Evolutionary conservation across 192 early-diverging fungal species (phyloP).

Genomic region (Linnemannia zychae): DNA sequence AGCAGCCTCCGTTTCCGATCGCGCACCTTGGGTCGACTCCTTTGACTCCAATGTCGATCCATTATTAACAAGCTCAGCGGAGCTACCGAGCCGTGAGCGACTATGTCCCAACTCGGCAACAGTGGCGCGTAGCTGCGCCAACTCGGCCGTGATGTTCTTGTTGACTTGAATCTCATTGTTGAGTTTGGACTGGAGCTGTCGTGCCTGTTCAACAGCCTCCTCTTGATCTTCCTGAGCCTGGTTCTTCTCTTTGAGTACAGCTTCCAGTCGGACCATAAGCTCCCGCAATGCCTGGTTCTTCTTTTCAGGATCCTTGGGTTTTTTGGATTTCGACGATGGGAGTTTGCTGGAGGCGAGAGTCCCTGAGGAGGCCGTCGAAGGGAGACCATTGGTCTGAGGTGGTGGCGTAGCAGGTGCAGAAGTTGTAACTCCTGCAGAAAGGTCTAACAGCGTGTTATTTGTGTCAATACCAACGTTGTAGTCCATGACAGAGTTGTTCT

Average conservation of each 20-base stretch:
- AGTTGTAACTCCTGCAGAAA: neutral
- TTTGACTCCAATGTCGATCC: neutral
- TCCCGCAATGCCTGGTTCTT: slow-evolving; percentile 40
- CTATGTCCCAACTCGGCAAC: slow-evolving; percentile 23
- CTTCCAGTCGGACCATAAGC: slow-evolving; percentile 31
- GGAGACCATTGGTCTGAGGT: neutral
- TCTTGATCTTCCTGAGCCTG: slow-evolving; percentile 39
- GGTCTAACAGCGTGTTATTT: slow-evolving; percentile 17
- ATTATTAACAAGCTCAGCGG: neutral
- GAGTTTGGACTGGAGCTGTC: neutral
- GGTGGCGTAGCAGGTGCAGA: slow-evolving; percentile 2
- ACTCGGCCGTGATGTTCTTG: slow-evolving; percentile 17
- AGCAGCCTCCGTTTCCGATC: slow-evolving; percentile 2
- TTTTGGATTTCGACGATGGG: slow-evolving; percentile 3
- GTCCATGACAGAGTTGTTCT: neutral
- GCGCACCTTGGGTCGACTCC: neutral
- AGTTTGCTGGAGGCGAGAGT: neutral
- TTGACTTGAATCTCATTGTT: slow-evolving; percentile 20
- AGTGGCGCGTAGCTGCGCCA: slow-evolving; percentile 16
- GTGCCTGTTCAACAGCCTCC: slow-evolving; percentile 18
- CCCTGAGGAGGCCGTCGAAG: neutral
- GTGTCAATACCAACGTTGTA: slow-evolving; percentile 5
- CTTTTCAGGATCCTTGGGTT: slow-evolving; percentile 15
- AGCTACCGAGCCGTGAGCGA: neutral
- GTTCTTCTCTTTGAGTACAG: slow-evolving; percentile 41